Conservation (phyloP, 2,329 filamentous ascomycete species). For the Ophiosphaerella korrae region DNA sequence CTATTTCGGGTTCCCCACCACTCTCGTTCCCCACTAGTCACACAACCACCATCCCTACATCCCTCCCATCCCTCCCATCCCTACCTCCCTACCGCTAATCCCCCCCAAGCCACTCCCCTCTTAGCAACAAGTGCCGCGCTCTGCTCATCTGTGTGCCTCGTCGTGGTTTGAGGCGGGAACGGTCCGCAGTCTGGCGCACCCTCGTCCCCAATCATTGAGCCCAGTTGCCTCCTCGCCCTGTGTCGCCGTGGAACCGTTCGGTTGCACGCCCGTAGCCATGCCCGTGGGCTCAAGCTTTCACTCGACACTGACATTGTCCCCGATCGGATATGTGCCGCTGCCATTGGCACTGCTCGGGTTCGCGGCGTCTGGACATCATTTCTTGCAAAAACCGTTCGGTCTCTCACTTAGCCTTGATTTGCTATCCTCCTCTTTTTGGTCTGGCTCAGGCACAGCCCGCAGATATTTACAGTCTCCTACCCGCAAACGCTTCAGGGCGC, state of each 20-base stretch:
- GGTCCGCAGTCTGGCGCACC: constrained; percentile 37
- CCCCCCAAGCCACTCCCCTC: constrained; percentile 9
- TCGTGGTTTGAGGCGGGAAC: constrained; percentile 42
- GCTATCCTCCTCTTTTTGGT: constrained; percentile 26
- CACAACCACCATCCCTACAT: constrained; percentile 12
- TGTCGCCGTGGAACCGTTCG: constrained; percentile 43
- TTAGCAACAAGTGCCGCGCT: constrained; percentile 35
- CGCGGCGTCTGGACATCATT: constrained; percentile 36
- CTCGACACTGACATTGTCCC: constrained; percentile 28
- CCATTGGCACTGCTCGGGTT: constrained; percentile 31
- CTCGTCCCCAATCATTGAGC: constrained; percentile 35
- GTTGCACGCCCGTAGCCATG: constrained; percentile 42
- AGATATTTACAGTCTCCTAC: constrained; percentile 45
- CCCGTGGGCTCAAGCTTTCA: constrained; percentile 42
- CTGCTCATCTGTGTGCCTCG: constrained; percentile 16
- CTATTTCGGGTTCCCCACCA: constrained; percentile 36
- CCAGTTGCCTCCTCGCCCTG: constrained; percentile 33
- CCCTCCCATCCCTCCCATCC: too few relatives aligned
- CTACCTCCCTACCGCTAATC: not conserved
- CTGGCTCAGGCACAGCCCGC: constrained; percentile 47
- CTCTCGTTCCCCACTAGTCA: not conserved
- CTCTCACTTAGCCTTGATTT: constrained; percentile 24
- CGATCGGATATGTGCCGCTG: constrained; percentile 21
- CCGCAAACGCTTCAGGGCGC: constrained; percentile 36
- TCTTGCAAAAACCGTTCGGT: constrained; percentile 11